phyloP scores from a whole-genome alignment of 1,284 basidiomycete genomes.

The Fomitopsis palustris region DNA sequence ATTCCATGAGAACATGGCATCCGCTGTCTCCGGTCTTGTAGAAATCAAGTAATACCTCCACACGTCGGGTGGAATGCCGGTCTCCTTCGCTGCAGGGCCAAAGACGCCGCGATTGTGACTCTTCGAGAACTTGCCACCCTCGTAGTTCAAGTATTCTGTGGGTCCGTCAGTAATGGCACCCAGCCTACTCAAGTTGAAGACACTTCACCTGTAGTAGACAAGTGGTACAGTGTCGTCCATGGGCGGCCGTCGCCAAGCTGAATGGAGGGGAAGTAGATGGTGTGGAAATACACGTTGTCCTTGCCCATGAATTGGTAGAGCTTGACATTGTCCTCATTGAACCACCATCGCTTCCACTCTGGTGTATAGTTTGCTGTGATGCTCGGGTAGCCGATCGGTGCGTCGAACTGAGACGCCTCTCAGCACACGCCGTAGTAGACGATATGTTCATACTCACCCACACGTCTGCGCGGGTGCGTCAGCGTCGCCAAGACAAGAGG shows the following conservation, averaged over 20 bases:
- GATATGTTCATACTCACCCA: constrained; percentile 57
- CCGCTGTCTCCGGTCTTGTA: constrained; percentile 90
- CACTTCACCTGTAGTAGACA: constrained; percentile 88
- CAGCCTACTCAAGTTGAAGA: neutral
- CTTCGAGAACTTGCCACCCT: constrained; percentile 99
- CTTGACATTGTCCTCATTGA: constrained; percentile 87
- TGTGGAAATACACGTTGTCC: constrained; percentile 98
- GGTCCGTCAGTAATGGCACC: neutral
- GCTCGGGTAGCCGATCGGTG: constrained; percentile 95
- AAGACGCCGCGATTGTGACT: constrained; percentile 97
- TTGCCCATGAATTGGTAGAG: constrained; percentile 99
- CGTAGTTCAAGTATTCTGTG: constrained; percentile 96
- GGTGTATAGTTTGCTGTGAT: constrained; percentile 96
- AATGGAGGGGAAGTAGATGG: constrained; percentile 92
- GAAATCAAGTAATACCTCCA: constrained; percentile 98
- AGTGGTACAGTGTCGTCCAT: constrained; percentile 95
- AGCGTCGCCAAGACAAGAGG: constrained; percentile 7
- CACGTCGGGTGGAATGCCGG: constrained; percentile 89
- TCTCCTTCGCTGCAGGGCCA: constrained; percentile 91
- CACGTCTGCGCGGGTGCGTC: constrained; percentile 54
- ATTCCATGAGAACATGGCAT: constrained; percentile 96
- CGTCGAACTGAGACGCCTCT: constrained; percentile 74
- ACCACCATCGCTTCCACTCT: constrained; percentile 98
- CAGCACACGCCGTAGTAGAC: neutral
- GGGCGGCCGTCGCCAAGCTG: constrained; percentile 86